Percentiles rank a stretch among this genome's conserved stretches.
Evolutionary conservation across 495 filamentous ascomycete genomes (phyloP).

Genomic region (Aspergillus leporis): DNA sequence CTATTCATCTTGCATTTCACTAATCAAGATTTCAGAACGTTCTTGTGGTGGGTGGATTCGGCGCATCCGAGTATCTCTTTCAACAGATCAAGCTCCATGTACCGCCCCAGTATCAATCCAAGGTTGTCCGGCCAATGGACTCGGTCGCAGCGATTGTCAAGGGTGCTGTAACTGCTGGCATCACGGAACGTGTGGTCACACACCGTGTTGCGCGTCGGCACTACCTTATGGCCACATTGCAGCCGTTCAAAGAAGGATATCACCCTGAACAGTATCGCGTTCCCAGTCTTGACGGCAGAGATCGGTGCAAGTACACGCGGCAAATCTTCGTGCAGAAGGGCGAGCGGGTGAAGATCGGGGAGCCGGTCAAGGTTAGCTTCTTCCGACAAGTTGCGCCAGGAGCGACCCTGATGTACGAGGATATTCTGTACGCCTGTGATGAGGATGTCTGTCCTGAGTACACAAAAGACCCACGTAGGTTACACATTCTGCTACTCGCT

Average conservation of each 20-base stretch:
- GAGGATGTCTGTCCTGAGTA: constrained; percentile 98
- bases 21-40: constrained; percentile 57
- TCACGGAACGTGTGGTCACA: constrained; percentile 93
- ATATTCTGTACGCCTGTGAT: constrained; percentile 96
- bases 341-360: constrained; percentile 97
- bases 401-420: constrained; percentile 98
- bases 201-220: constrained; percentile 97
- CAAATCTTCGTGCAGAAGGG: constrained; percentile 99
- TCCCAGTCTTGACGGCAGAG: constrained; percentile 92
- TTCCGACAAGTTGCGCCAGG: constrained; percentile 98
- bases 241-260: constrained; percentile 98
- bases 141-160: constrained; percentile 81
- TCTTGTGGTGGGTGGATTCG: constrained; percentile 76
- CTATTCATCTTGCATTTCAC: constrained; percentile 5
- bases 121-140: constrained; percentile 83
- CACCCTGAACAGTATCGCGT: constrained; percentile 98
- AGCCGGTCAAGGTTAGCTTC: constrained; percentile 98
- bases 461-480: constrained; percentile 98
- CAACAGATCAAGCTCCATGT: constrained; percentile 81
- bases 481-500: not conserved
- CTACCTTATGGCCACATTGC: constrained; percentile 98
- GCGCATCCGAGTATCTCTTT: constrained; percentile 81
- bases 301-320: constrained; percentile 97
- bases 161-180: constrained; percentile 84
- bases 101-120: constrained; percentile 74